Percentiles rank a stretch among this genome's conserved stretches.
Evolutionary conservation across 2,329 filamentous ascomycete species (phyloP).

Genomic region (Penicillium sp.): DNA sequence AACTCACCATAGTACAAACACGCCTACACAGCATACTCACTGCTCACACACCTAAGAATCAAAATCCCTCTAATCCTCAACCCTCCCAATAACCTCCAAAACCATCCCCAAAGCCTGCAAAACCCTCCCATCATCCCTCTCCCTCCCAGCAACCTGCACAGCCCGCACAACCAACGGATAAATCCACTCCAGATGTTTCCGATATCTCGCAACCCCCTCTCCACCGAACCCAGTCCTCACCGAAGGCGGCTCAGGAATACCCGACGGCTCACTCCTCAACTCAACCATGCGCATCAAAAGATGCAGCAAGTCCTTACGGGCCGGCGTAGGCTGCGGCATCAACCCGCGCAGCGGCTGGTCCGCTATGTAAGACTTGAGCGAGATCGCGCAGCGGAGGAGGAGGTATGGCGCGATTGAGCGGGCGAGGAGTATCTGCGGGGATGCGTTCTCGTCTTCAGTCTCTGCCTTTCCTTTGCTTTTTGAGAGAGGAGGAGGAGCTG

Average conservation of each 20-base stretch:
- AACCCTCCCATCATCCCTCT: slow-evolving; percentile 38
- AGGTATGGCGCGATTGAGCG: slow-evolving; percentile 74
- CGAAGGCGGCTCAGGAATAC: slow-evolving; percentile 54
- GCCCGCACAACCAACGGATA: slow-evolving; percentile 63
- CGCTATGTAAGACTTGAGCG: slow-evolving; percentile 78
- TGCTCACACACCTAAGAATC: too few relatives aligned
- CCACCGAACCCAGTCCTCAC: slow-evolving; percentile 24
- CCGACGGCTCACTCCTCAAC: slow-evolving; percentile 65
- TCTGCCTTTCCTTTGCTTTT: slow-evolving; percentile 26
- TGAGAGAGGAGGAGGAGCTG: slow-evolving; percentile 46
- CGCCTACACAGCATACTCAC: neutral
- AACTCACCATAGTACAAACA: neutral
- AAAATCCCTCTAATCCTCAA: slow-evolving; percentile 8
- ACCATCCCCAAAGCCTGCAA: slow-evolving; percentile 55
- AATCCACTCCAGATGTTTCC: slow-evolving; percentile 73
- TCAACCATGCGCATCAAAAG: slow-evolving; percentile 64
- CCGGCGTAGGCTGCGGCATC: slow-evolving; percentile 81
- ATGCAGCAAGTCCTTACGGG: slow-evolving; percentile 73
- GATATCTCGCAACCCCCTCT: slow-evolving; percentile 49
- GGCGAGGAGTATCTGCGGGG: slow-evolving; percentile 59
- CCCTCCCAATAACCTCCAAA: slow-evolving; percentile 57
- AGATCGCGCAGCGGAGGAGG: slow-evolving; percentile 73
- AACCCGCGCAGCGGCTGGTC: slow-evolving; percentile 85
- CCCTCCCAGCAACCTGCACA: slow-evolving; percentile 41
- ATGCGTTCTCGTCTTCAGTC: neutral